A percentile compares a stretch with the other conserved stretches of the same genome.
Conservation (phyloP, 2,329 filamentous ascomycete genomes). For the Aspergillus nomiae region DNA sequence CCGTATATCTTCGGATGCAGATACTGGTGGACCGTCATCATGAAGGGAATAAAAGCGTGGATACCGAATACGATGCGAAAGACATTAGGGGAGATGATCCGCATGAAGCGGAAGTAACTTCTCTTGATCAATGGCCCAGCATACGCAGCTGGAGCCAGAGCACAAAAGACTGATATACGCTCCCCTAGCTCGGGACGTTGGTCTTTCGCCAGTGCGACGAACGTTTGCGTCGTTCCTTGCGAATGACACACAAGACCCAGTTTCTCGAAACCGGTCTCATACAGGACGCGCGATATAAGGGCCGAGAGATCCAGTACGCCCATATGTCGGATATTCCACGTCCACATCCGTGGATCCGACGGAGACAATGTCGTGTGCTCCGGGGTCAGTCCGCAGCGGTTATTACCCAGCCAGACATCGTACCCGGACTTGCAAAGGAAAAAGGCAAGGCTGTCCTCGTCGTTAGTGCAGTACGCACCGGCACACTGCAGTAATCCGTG, state of each 20-base stretch:
- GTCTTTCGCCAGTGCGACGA: constrained; percentile 86
- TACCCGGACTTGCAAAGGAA: constrained; percentile 89
- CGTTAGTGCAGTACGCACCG: constrained; percentile 86
- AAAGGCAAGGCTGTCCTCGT: constrained; percentile 87
- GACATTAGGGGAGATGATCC: constrained; percentile 70
- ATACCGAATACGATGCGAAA: constrained; percentile 88
- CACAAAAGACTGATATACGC: constrained; percentile 86
- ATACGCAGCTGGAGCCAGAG: constrained; percentile 85
- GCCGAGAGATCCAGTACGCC: constrained; percentile 85
- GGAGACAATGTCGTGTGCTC: constrained; percentile 71
- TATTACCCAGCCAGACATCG: constrained; percentile 95
- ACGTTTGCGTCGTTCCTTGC: constrained; percentile 85
- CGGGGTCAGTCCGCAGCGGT: constrained; percentile 82
- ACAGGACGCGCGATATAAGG: constrained; percentile 74
- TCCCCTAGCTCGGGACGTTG: constrained; percentile 82
- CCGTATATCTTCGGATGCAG: constrained; percentile 72
- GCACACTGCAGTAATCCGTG: constrained; percentile 86
- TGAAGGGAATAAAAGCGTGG: constrained; percentile 88
- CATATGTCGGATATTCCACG: constrained; percentile 95
- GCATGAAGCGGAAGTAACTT: constrained; percentile 91
- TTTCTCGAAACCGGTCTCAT: constrained; percentile 80
- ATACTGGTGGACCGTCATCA: constrained; percentile 78
- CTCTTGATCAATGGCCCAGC: constrained; percentile 83
- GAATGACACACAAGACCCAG: constrained; percentile 83
- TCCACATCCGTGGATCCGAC: constrained; percentile 88